A percentile compares a stretch with the other conserved stretches of the same genome.
These are phyloP conservation scores for Cymbopogon flexuosus DNA, from an alignment of 202 grass and related monocot species.

Conservation along the genomic window DNA sequence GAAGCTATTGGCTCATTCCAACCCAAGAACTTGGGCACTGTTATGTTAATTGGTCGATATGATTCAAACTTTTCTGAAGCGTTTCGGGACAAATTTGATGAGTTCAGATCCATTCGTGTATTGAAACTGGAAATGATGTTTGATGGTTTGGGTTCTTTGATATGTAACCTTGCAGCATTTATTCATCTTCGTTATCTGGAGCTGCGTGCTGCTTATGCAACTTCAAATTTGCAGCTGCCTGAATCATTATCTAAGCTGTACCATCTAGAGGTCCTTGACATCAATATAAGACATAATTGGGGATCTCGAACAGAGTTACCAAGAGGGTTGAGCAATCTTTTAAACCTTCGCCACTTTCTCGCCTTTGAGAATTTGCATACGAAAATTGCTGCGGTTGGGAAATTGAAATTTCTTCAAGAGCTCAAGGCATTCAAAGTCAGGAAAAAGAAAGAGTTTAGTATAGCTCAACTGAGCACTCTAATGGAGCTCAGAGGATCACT, in stretches of 20 bases:
- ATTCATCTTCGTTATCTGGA: conserved; percentile 40
- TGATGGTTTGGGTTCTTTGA: conserved; percentile 13
- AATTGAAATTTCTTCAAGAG: conserved; percentile 25
- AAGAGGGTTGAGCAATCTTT: conserved; percentile 13
- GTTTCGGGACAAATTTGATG: not conserved
- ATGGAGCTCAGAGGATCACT: conserved; percentile 39
- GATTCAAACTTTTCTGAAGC: conserved; percentile 5
- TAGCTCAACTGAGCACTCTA: conserved; percentile 36
- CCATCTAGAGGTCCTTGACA: conserved; percentile 25
- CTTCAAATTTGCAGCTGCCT: conserved; percentile 21
- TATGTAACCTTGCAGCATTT: conserved; percentile 1
- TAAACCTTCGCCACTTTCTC: conserved; percentile 27
- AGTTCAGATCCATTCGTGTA: conserved; percentile 17
- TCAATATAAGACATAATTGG: conserved; percentile 15
- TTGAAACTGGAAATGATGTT: conserved; percentile 17
- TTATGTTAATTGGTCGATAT: conserved; percentile 30
- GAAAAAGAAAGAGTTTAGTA: conserved; percentile 26
- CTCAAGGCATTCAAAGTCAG: conserved; percentile 25
- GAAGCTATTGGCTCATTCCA: not conserved
- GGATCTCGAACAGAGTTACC: not conserved
- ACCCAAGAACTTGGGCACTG: conserved; percentile 20
- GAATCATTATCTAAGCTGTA: conserved; percentile 30
- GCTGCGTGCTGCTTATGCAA: not conserved
- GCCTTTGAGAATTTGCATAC: not conserved
- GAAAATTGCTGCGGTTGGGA: conserved; percentile 23